Base-by-base conservation (phyloP, 768 basidiomycete species). In the Suillus hirtellus region DNA sequence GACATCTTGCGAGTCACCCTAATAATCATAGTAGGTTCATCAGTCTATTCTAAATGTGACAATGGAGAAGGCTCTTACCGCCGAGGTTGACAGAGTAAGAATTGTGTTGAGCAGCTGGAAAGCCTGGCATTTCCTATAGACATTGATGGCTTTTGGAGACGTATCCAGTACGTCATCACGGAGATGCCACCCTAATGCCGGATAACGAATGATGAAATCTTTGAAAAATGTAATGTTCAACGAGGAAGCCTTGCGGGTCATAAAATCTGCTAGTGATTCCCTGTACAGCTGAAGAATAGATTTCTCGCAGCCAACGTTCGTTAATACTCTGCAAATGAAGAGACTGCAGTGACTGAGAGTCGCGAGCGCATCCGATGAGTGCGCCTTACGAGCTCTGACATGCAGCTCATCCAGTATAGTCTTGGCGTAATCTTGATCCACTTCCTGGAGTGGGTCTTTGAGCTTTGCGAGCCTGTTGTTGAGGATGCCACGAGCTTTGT, bases 401-500 rank as follows among this genome's bases (percentile, higher is more conserved):
- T 96, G 95, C 14, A 96, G 75, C 44, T 86, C 84, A 58, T 80
- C 78, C 34, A 93, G 78, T 21, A 88, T 74, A 7, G 79, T 77
- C 50, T 76, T 73, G 15, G 79, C 72, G 54, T 79, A 75, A 38
- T 83, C 81, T n/a, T 70, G 66, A 53, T 85, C 80, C 14, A 82
- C 75, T 35, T 78, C 77, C 49, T 73, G 74, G 1, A 49, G 65
- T 10, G 63, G 34, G 12, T 90, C 92, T 70, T 90, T 94, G 50
- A 85, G 78, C 72, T 93, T 93, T 62, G 81, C 84, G 63, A 96
- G 80, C 44, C 93, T 85, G 31, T 82, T 83, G 46, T 86, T 85
- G 49, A 98, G 80, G 65, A 98, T 85, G 31, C 91, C 89, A 63
- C 84, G 83, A 1, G 94, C 89, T 77, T 98, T 98, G 73, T 93